These are phyloP conservation scores for Nemania sp. DNA, from an alignment of 2,329 filamentous ascomycete genomes.

Conservation along the genomic window DNA sequence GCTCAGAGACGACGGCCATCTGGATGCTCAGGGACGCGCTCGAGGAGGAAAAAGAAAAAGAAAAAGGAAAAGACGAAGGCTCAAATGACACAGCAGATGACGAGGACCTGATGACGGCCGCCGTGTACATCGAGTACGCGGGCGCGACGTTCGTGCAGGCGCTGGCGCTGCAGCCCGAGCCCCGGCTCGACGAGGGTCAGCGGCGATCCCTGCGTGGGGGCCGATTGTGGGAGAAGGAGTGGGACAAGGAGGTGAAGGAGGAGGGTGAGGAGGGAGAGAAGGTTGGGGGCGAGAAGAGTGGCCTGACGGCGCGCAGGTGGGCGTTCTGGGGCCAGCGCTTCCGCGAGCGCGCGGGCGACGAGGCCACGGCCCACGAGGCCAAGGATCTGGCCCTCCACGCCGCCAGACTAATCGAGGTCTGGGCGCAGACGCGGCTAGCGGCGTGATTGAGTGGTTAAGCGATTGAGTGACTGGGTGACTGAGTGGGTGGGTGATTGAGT, in stretches of 20 bases:
- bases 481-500: background rate
- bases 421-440: slow-evolving; percentile 22
- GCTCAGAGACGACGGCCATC: slow-evolving; percentile 29
- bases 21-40: slow-evolving; percentile 39
- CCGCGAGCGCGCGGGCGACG: slow-evolving; percentile 30
- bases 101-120: slow-evolving; percentile 31
- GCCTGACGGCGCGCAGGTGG: slow-evolving; percentile 36
- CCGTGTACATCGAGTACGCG: slow-evolving; percentile 38
- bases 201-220: slow-evolving; percentile 32
- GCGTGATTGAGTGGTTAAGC: slow-evolving; percentile 7
- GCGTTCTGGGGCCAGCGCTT: slow-evolving; percentile 37
- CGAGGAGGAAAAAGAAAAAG: slow-evolving; percentile 28
- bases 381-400: slow-evolving; percentile 32
- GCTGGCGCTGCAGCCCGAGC: slow-evolving; percentile 27
- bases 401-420: slow-evolving; percentile 37
- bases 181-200: slow-evolving; percentile 28
- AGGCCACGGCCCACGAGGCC: slow-evolving; percentile 25
- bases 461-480: background rate
- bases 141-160: slow-evolving; percentile 33
- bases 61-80: background rate
- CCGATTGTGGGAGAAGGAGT: slow-evolving; percentile 33
- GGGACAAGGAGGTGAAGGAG: too few relatives aligned
- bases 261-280: background rate
- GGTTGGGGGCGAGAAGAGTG: slow-evolving; percentile 18
- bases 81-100: too few relatives aligned